Evolutionary conservation across 208 protist species (phyloP).

Genomic region (Trypanosoma conorhini): DNA sequence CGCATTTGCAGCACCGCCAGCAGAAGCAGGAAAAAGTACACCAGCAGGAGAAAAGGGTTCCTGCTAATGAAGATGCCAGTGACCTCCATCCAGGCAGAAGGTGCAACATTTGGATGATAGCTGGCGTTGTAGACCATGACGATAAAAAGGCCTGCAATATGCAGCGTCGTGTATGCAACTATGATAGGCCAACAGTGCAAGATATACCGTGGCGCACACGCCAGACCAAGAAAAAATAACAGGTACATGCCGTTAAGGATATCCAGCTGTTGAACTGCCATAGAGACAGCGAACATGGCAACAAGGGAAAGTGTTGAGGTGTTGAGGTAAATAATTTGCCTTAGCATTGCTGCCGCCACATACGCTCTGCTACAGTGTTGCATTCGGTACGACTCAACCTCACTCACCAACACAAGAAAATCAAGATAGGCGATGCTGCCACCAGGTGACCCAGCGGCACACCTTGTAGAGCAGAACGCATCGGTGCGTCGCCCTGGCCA

Average conservation of each 20-base stretch:
- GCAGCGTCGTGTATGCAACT: constrained; percentile 17
- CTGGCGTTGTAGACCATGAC: background rate
- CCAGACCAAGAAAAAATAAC: constrained; percentile 40
- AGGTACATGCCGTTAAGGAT: constrained; percentile 36
- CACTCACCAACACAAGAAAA: constrained; percentile 24
- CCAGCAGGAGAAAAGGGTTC: constrained; percentile 9
- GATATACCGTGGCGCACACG: constrained; percentile 26
- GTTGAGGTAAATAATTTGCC: constrained; percentile 17
- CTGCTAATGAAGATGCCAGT: constrained; percentile 9
- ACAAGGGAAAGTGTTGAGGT: constrained; percentile 13
- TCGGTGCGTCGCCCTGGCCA: background rate
- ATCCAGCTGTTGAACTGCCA: constrained; percentile 14
- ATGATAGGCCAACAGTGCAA: constrained; percentile 15
- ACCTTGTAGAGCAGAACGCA: background rate
- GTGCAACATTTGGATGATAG: background rate
- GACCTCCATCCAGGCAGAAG: background rate
- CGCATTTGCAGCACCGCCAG: constrained; percentile 18
- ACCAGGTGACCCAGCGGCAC: constrained; percentile 20
- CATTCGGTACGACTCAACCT: constrained; percentile 22
- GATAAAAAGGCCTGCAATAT: constrained; percentile 12
- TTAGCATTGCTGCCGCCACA: constrained; percentile 1
- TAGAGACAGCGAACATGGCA: constrained; percentile 16
- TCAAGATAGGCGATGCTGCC: constrained; percentile 22
- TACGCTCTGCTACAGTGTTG: background rate
- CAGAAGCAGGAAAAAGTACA: constrained; percentile 14